Conservation (phyloP, 768 basidiomycete species). For the Rhodotorula babjevae region DNA sequence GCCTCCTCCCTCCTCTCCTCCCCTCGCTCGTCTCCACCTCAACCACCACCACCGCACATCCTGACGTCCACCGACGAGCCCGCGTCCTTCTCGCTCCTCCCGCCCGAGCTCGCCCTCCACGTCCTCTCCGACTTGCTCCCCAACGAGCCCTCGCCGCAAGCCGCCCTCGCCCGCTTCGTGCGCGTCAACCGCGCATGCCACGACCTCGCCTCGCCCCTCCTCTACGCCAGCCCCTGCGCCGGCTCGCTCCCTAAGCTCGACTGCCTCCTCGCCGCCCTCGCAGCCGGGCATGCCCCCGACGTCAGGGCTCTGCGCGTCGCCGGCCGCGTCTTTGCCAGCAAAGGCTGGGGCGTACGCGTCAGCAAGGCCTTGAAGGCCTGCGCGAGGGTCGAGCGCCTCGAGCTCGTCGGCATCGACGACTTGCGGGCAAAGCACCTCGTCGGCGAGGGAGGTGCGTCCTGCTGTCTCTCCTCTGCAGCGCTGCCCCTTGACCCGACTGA, state of each 20-base stretch:
- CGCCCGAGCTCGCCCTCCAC: slow-evolving; percentile 13
- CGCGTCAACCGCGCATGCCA: background rate
- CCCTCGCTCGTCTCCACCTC: background rate
- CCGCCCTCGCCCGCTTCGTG: background rate
- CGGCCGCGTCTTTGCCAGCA: slow-evolving; percentile 10
- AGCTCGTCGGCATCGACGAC: slow-evolving; percentile 29
- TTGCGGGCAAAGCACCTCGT: slow-evolving; percentile 20
- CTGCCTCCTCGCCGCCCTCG: slow-evolving; percentile 1
- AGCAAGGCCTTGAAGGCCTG: background rate
- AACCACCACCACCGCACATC: background rate
- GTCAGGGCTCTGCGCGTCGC: slow-evolving; percentile 3
- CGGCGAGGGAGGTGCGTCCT: background rate
- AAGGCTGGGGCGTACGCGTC: slow-evolving; percentile 19
- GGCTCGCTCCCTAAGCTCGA: slow-evolving; percentile 11
- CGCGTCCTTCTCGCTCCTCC: slow-evolving; percentile 5
- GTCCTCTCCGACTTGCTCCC: background rate
- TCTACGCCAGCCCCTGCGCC: background rate
- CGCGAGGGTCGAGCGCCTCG: background rate
- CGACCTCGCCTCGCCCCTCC: background rate
- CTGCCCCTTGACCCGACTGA: too few species aligned
- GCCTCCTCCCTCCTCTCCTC: background rate
- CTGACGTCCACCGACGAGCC: background rate
- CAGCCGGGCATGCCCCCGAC: too few species aligned
- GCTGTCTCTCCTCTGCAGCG: background rate
- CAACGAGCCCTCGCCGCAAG: background rate